Evolutionary conservation across 2,329 filamentous ascomycete genomes (phyloP), one percentile per base, ranked within the genome.

Genomic region (Diaporthe sp.): DNA sequence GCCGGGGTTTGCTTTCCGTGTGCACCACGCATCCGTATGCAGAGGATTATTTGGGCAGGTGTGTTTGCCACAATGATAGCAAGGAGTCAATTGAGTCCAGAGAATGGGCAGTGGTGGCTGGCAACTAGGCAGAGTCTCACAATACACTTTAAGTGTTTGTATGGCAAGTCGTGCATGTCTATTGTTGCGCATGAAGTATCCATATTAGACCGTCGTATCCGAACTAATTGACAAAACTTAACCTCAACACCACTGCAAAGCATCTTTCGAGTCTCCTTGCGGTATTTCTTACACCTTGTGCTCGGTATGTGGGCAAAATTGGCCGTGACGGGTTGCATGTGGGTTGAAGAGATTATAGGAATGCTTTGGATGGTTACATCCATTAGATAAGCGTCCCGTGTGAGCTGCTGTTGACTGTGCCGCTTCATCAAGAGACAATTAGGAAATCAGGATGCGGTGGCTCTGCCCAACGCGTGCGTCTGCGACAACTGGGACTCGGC

Each of bases 261-360:
- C 9, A 53, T 39, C 15, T 25, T 39, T 49, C 13, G 34, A 34
- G 28, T 51, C 31, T 65, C 22, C 25, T 17, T 7, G 13, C 22
- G 28, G 31, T 4, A 39, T 4, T 53, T 39, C 28, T 39, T 22
- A 28, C 12, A 13, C 3, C 8, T 42, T 19, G 46, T 25, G n/a
- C 28, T 51, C 62, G 62, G 62, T 1, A 68, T 53, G 65, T 68
- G 65, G 46, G 46, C 65, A 68, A 39, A 53, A 53, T 53, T 8
- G n/a, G 34, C 22, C 13, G 65, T 15, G 9, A 51, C 28, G 44
- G 31, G 61, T 12, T 39, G 62, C 62, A 25, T 68, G 62, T 51
- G 62, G 46, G 19, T 28, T 13, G 28, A 15, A 37, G 44, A 53
- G 22, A 68, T 68, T 39, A 15, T 42, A 19, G 46, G 31, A 68